Conservation (phyloP, 2,329 filamentous ascomycete species). For the Verticillium tricorpus region DNA sequence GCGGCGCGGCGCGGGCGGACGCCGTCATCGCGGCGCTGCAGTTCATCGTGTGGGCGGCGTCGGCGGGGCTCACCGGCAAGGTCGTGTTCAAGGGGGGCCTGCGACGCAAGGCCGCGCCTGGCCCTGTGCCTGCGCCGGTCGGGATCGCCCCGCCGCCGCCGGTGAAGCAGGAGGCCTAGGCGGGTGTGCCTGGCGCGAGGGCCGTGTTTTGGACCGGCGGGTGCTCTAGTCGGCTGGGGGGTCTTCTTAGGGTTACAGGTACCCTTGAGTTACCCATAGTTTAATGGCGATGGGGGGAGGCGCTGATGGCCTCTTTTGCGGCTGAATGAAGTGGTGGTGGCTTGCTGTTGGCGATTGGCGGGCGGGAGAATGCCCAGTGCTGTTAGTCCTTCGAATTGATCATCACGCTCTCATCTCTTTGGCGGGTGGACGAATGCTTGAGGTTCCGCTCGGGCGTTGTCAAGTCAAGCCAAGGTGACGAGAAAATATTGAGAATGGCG, state of each 20-base stretch:
- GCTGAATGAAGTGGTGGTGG: background rate
- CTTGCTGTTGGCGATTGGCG: background rate
- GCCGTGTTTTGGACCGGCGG: background rate
- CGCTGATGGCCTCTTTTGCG: background rate
- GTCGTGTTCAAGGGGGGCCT: slow-evolving; percentile 41
- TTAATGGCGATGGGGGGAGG: too few relatives aligned
- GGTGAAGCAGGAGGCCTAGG: background rate
- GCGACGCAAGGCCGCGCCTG: slow-evolving; percentile 16
- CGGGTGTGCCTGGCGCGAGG: background rate
- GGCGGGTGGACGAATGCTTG: background rate
- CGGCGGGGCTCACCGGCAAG: slow-evolving; percentile 39
- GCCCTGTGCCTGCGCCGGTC: slow-evolving; percentile 16
- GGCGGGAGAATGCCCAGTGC: background rate
- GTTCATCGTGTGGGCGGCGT: slow-evolving; percentile 49
- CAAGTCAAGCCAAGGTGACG: background rate
- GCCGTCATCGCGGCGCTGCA: slow-evolving; percentile 49
- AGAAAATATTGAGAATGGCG: background rate
- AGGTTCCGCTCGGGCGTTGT: background rate
- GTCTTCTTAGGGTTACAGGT: too few relatives aligned
- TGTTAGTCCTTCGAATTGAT: background rate
- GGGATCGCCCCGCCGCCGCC: background rate
- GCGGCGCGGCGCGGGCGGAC: slow-evolving; percentile 48
- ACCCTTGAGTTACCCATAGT: too few relatives aligned
- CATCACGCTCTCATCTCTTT: background rate
- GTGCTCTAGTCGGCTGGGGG: too few relatives aligned